Evolutionary conservation across 192 early-diverging fungal species (phyloP), one percentile per base, ranked within the genome.

Genomic region (Umbelopsis vinacea): DNA sequence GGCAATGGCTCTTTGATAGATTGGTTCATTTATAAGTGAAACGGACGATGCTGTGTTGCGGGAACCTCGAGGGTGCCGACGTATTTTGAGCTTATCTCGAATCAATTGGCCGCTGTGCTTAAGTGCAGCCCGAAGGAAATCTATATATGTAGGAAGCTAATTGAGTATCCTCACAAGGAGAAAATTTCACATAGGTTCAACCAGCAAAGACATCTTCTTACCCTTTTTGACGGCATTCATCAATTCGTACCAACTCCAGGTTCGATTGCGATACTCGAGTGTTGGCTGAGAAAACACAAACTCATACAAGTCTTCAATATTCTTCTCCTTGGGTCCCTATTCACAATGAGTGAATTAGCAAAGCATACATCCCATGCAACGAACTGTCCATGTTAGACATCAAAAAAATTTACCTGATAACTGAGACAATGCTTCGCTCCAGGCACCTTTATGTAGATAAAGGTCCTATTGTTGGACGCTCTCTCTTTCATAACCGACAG

Each of bases 361-460:
- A 3, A 1, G 29, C 29, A 29, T 29, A 29, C 3, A 29, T 29
- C 29, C n/a, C 29, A 29, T 29, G 29, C 29, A n/a, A n/a, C n/a
- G n/a, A n/a, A n/a, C 29, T 29, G 29, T 3, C 29, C 1, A 29
- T 29, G 29, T 29, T 29, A 29, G 40, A 43, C 5, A 43, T 11
- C 74, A n/a, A n/a, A n/a, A n/a, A n/a, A n/a, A n/a, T 29, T 76
- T 79, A 91, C 90, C 74, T 92, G 91, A 76, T 97, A 97, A 69
- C 89, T 92, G 19, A 97, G 77, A 67, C 93, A 95, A 67, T 91
- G 88, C 46, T 87, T 87, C n/a, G 88, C 88, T 14, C 88, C 90
- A 0, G 94, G 94, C 33, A 97, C 87, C 57, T 95, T 96, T 75
- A 97, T 92, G 76, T 96, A 91, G 23, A 97, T 88, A 82, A 97